Evolutionary conservation across 106 monocot genomes (phyloP), one percentile per base, ranked within the genome.

Genomic region (Acorus calamus): DNA sequence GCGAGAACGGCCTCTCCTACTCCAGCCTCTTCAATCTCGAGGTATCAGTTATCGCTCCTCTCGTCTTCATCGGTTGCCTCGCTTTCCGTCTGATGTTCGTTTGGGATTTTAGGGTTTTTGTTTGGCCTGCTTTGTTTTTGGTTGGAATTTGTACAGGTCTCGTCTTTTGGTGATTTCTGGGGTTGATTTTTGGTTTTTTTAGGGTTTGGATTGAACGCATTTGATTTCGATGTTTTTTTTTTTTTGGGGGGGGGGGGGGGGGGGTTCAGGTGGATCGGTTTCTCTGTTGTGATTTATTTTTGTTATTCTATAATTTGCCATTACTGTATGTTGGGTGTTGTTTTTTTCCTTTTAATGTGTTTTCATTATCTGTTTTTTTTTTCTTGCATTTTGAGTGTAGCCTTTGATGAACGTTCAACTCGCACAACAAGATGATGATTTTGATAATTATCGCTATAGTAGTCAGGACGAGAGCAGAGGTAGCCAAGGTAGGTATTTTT

Each of bases 21-120:
- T 74, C 83, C 76, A 83, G 81, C 50, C 89, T 93, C 79, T 93
- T 89, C 81, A 86, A 93, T 69, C 89, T 93, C 68, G 93, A 93
- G 81, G 93, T 89, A 28, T 28, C 28, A 28, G 28, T 28, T 1
- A 28, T 28, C 0, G 28, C 28, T 28, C 28, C 28, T 28, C 28
- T 28, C 28, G 28, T 28, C 28, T 28, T 28, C 28, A 28, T 28
- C 28, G 28, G 28, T 28, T 28, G 28, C 28, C 28, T 28, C 28
- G 28, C 28, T 28, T 28, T 28, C 28, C 28, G 28, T 28, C 28
- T 28, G 28, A 28, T 28, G 1, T 28, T 28, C 28, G 28, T 28
- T 28, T 28, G 28, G 28, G 28, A 28, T 28, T 28, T 1, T 28
- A 28, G 28, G 28, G 28, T 28, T 28, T 28, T 28, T 28, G 28